A percentile compares a stretch with the other conserved stretches of the same genome.
phyloP scores from a whole-genome alignment of 164 flowering plant genomes.

The Tinospora cordifolia region DNA sequence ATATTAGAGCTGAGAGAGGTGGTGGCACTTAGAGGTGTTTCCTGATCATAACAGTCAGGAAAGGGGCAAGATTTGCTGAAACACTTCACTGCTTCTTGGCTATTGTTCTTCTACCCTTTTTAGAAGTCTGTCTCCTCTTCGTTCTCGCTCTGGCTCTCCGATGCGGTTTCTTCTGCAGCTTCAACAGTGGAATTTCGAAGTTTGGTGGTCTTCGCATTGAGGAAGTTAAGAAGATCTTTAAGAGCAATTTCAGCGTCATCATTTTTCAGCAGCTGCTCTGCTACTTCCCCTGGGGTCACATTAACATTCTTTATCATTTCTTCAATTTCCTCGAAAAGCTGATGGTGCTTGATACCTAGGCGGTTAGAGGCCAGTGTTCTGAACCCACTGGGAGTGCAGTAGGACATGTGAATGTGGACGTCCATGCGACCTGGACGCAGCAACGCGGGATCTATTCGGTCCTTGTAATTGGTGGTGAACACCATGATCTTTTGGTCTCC shows the following conservation, averaged over 20 bases:
- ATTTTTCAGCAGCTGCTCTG: slow-evolving; percentile 50
- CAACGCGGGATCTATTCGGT: slow-evolving; percentile 42
- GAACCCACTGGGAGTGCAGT: slow-evolving; percentile 14
- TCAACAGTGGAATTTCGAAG: not conserved
- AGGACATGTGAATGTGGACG: slow-evolving; percentile 9
- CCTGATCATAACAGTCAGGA: too few species aligned
- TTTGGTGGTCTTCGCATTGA: slow-evolving; percentile 14
- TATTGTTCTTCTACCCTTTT: too few species aligned
- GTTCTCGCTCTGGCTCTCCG: not conserved
- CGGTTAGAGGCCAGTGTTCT: slow-evolving; percentile 19
- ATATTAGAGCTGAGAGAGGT: too few species aligned
- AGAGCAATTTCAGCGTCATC: slow-evolving; percentile 34
- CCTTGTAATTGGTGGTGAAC: slow-evolving; percentile 26
- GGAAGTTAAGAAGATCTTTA: slow-evolving; percentile 26
- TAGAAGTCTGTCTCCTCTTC: not conserved
- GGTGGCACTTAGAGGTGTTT: too few species aligned
- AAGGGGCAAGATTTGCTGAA: too few species aligned
- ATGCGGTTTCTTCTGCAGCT: not conserved
- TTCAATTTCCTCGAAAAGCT: slow-evolving; percentile 15
- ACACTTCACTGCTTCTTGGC: too few species aligned
- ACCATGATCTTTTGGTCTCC: slow-evolving; percentile 10
- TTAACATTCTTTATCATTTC: slow-evolving; percentile 17
- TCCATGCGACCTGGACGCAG: slow-evolving; percentile 6
- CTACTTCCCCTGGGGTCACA: slow-evolving; percentile 57
- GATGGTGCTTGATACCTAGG: not conserved